Percentiles rank a stretch among this genome's conserved stretches.
Conservation (phyloP, 768 basidiomycete species). For the Rubroboletus pulcherrimus region DNA sequence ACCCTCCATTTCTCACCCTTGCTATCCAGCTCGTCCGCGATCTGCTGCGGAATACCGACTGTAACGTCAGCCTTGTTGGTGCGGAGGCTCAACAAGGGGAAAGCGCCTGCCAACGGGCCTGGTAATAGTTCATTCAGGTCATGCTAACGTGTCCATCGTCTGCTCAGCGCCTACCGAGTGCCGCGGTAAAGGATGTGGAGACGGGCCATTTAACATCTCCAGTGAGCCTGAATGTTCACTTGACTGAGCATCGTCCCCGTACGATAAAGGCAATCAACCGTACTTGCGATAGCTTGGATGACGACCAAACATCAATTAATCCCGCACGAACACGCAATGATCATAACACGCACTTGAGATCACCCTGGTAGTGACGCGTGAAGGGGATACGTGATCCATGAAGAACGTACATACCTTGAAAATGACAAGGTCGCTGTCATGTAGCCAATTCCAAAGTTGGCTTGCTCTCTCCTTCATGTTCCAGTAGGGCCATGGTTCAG, state of each 20-base stretch:
- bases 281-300: conserved; percentile 77
- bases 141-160: not conserved
- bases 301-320: conserved; percentile 2
- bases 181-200: conserved; percentile 67
- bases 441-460: conserved; percentile 48
- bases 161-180: conserved; percentile 52
- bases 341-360: conserved; percentile 72
- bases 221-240: conserved; percentile 56
- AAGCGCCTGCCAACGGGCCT: conserved; percentile 77
- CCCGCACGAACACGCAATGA: not conserved
- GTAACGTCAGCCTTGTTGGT: conserved; percentile 97
- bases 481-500: conserved; percentile 72
- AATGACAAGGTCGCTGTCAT: conserved; percentile 63
- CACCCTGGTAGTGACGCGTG: conserved; percentile 52
- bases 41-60: conserved; percentile 67
- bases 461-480: conserved; percentile 55
- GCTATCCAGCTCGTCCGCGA: conserved; percentile 64
- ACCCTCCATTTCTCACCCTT: conserved; percentile 72
- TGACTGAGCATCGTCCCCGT: not conserved
- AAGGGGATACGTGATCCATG: not conserved
- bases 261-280: conserved; percentile 22
- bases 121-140: conserved; percentile 6
- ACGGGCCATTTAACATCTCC: conserved; percentile 88
- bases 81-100: conserved; percentile 79
- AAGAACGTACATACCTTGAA: conserved; percentile 60